Evolutionary conservation across 1,284 basidiomycete genomes (phyloP).

Genomic region (Leucoagaricus sp.): DNA sequence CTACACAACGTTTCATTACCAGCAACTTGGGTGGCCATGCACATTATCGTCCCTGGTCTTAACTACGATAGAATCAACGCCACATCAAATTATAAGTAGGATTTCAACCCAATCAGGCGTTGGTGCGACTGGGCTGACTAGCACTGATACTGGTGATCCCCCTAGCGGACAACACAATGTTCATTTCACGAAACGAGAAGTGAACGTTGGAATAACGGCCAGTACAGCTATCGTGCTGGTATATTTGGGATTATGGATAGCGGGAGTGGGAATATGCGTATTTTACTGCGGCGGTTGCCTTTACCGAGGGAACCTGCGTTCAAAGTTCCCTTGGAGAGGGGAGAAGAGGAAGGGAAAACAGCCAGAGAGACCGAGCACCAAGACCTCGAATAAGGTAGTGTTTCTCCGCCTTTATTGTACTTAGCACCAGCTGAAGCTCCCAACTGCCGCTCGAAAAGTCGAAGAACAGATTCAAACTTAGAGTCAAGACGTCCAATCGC

Average conservation of each 20-base stretch:
- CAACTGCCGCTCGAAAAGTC: background rate
- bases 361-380: background rate
- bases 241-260: slow-evolving; percentile 10
- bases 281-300: background rate
- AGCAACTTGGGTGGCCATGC: background rate
- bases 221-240: slow-evolving; percentile 10
- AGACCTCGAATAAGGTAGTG: background rate
- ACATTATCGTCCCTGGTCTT: background rate
- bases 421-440: background rate
- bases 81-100: slow-evolving; percentile 1
- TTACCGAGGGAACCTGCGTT: background rate
- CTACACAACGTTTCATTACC: background rate
- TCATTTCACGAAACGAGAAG: slow-evolving; percentile 4
- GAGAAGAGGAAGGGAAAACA: slow-evolving; percentile 6
- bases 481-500: background rate
- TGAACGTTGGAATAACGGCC: slow-evolving; percentile 1
- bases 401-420: background rate
- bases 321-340: slow-evolving; percentile 5
- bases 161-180: background rate
- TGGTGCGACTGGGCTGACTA: background rate
- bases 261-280: slow-evolving; percentile 7
- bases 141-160: background rate
- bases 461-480: too few relatives aligned
- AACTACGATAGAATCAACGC: background rate
- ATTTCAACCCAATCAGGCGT: background rate